Conservation (phyloP, 306 rosid genomes). For the Vigna reflexopilosa region DNA sequence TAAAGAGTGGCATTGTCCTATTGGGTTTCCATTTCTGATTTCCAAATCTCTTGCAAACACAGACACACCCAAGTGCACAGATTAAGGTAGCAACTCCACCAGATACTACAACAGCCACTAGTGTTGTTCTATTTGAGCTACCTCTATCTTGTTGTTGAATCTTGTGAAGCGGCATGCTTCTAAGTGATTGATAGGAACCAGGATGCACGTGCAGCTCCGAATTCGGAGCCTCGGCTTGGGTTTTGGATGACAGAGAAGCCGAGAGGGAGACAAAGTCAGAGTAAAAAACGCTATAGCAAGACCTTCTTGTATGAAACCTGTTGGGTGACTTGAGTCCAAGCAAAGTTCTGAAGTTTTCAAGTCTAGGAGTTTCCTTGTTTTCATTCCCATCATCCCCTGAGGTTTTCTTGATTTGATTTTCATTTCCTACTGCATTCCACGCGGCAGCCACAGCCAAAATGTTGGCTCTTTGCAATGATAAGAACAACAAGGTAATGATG, state of each 20-base stretch:
- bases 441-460: background rate
- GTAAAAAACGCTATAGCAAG: background rate
- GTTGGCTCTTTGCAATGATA: constrained; percentile 7
- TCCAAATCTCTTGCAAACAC: constrained; percentile 11
- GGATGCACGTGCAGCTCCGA: background rate
- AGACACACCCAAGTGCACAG: constrained; percentile 11
- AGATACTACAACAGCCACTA: constrained; percentile 13
- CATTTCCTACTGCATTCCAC: background rate
- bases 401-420: background rate
- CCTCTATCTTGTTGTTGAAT: background rate
- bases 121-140: background rate
- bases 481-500: background rate
- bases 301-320: constrained; percentile 1
- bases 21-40: background rate
- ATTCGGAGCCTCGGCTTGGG: background rate
- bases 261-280: constrained; percentile 13
- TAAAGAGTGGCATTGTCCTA: constrained; percentile 7
- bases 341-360: background rate
- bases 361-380: background rate
- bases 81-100: constrained; percentile 6
- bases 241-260: background rate
- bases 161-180: background rate
- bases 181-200: background rate
- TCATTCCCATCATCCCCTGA: background rate
- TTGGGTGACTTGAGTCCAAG: background rate